Evolutionary conservation across 345 rosid species (phyloP).

Genomic region (Citrus sinensis): DVS_A1.0 CM039166.1:10111501-10112000

Average conservation of each 20-base stretch:
- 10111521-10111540: not conserved
- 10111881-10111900: slow-evolving; percentile 70
- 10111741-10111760: slow-evolving; percentile 6
- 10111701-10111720: not conserved
- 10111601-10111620: slow-evolving; percentile 52
- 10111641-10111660: slow-evolving; percentile 54
- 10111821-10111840: slow-evolving; percentile 77
- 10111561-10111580: not conserved
- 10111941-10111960: not conserved
- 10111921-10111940: not conserved
- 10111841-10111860: slow-evolving; percentile 94
- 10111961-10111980: not conserved
- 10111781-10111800: slow-evolving; percentile 80
- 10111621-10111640: slow-evolving; percentile 52
- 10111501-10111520: not conserved
- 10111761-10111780: slow-evolving; percentile 8
- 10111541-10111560: not conserved
- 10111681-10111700: slow-evolving; percentile 39
- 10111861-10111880: slow-evolving; percentile 68
- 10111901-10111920: slow-evolving; percentile 57
- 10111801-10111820: slow-evolving; percentile 92
- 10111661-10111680: slow-evolving; percentile 72
- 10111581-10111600: slow-evolving; percentile 69
- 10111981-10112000: not conserved
- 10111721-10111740: not conserved